These are phyloP conservation scores for Naganishia kalamii DNA, from an alignment of 768 basidiomycete genomes.

Conservation along the genomic window DNA sequence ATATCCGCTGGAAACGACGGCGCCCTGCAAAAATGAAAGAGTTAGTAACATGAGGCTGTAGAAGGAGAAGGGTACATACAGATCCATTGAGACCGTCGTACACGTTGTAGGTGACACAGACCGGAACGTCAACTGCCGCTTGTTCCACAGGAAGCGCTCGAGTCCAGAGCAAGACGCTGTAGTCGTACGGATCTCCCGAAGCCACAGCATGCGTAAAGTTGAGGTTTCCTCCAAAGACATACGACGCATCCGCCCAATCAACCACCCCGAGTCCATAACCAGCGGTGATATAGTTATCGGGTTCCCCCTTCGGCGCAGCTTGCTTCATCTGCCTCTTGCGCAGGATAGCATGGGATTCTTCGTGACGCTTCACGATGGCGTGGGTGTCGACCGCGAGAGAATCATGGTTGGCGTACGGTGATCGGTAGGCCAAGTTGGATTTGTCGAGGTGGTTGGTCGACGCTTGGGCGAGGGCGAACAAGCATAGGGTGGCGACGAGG, in stretches of 20 bases:
- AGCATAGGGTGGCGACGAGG: slow-evolving; percentile 1
- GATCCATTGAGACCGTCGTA: slow-evolving; percentile 40
- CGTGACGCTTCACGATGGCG: slow-evolving; percentile 22
- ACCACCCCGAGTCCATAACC: slow-evolving; percentile 28
- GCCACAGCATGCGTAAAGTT: slow-evolving; percentile 25
- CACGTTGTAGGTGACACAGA: slow-evolving; percentile 53
- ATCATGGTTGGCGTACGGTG: slow-evolving; percentile 25
- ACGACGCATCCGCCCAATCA: slow-evolving; percentile 24
- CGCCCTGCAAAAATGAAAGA: not conserved
- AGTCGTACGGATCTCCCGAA: slow-evolving; percentile 56
- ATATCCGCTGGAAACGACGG: slow-evolving; percentile 50
- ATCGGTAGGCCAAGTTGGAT: slow-evolving; percentile 25
- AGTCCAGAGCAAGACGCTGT: slow-evolving; percentile 58
- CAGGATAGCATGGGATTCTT: not conserved
- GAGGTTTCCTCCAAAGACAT: slow-evolving; percentile 26
- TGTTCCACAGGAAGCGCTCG: slow-evolving; percentile 51
- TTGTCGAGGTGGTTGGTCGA: slow-evolving; percentile 17
- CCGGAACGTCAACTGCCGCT: slow-evolving; percentile 52
- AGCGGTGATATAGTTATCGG: slow-evolving; percentile 22
- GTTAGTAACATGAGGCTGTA: not conserved
- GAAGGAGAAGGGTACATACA: not conserved
- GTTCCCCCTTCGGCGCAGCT: slow-evolving; percentile 11
- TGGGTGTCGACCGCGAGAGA: slow-evolving; percentile 20
- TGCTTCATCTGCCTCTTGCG: slow-evolving; percentile 19
- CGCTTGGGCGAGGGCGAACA: slow-evolving; percentile 9